These are phyloP conservation scores for Peltaster fructicola DNA, from an alignment of 2,329 filamentous ascomycete genomes.

Conservation along the genomic window DNA sequence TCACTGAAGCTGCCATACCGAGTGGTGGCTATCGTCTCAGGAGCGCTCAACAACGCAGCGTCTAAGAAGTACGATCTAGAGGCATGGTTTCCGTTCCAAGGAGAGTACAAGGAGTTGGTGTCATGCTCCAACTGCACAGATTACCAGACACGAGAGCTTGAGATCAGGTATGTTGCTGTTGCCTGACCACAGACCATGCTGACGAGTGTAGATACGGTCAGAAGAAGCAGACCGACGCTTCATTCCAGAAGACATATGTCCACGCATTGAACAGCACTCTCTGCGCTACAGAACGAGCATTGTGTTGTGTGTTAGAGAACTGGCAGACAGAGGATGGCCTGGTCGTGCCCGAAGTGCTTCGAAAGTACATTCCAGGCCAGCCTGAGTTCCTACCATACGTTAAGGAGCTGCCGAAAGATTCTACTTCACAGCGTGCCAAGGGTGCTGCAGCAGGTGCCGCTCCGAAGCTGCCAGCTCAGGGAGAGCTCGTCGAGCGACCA, in stretches of 20 bases:
- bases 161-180: constrained; percentile 48
- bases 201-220: constrained; percentile 40
- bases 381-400: constrained; percentile 79
- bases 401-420: constrained; percentile 68
- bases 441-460: constrained; percentile 10
- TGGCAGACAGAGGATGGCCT: constrained; percentile 83
- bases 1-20: constrained; percentile 77
- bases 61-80: constrained; percentile 93
- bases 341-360: constrained; percentile 61
- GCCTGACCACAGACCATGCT: too few species aligned
- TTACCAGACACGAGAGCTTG: constrained; percentile 85
- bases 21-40: constrained; percentile 88
- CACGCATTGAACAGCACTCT: constrained; percentile 84
- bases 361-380: constrained; percentile 77
- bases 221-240: constrained; percentile 64
- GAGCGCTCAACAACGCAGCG: constrained; percentile 75
- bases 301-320: constrained; percentile 93
- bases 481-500: constrained; percentile 17
- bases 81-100: constrained; percentile 90
- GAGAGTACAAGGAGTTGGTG: constrained; percentile 95
- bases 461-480: constrained; percentile 13
- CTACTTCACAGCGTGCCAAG: constrained; percentile 42
- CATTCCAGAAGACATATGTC: constrained; percentile 74
- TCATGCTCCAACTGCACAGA: constrained; percentile 97
- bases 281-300: constrained; percentile 75